Conservation (phyloP, 2,329 filamentous ascomycete genomes). For the Didymella pinodella region DNA sequence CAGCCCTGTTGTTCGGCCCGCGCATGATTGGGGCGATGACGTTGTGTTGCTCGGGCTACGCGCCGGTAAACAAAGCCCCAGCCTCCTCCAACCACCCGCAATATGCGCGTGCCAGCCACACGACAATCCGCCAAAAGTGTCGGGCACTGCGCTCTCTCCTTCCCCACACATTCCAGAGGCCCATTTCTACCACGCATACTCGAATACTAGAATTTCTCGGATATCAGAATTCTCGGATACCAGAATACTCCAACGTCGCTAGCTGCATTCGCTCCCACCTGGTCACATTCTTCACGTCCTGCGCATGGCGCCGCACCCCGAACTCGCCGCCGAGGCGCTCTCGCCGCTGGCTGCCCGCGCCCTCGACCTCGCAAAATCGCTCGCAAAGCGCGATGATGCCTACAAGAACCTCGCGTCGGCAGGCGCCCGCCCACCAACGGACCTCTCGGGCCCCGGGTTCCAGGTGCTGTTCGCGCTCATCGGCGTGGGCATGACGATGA, state of each 20-base stretch:
- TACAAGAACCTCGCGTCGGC: slow-evolving; percentile 38
- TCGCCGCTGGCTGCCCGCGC: slow-evolving; percentile 36
- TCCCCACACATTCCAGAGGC: slow-evolving; percentile 21
- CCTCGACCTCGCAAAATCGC: slow-evolving; percentile 36
- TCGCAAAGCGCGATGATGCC: slow-evolving; percentile 38
- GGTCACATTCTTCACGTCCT: slow-evolving; percentile 15
- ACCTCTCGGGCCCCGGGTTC: slow-evolving; percentile 66
- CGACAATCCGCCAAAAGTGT: slow-evolving; percentile 13
- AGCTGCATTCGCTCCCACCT: slow-evolving; percentile 19
- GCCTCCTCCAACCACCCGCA: slow-evolving; percentile 18
- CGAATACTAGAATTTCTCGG: no score
- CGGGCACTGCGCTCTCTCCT: slow-evolving; percentile 13
- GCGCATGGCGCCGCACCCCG: slow-evolving; percentile 44
- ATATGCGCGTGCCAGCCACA: slow-evolving; percentile 19
- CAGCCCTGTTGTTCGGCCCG: background rate
- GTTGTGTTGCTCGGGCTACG: slow-evolving; percentile 13
- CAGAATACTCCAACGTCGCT: background rate
- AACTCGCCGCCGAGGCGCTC: slow-evolving; percentile 31
- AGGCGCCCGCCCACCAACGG: slow-evolving; percentile 48
- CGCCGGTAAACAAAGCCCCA: slow-evolving; percentile 13
- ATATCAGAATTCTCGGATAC: no score
- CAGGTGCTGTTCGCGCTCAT: slow-evolving; percentile 88
- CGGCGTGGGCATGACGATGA: slow-evolving; percentile 76
- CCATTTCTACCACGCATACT: slow-evolving; percentile 13
- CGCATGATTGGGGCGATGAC: slow-evolving; percentile 9